Evolutionary conservation across 208 protist genomes (phyloP), one percentile per base, ranked within the genome.

Genomic region (Borovskyia barvae): DNA sequence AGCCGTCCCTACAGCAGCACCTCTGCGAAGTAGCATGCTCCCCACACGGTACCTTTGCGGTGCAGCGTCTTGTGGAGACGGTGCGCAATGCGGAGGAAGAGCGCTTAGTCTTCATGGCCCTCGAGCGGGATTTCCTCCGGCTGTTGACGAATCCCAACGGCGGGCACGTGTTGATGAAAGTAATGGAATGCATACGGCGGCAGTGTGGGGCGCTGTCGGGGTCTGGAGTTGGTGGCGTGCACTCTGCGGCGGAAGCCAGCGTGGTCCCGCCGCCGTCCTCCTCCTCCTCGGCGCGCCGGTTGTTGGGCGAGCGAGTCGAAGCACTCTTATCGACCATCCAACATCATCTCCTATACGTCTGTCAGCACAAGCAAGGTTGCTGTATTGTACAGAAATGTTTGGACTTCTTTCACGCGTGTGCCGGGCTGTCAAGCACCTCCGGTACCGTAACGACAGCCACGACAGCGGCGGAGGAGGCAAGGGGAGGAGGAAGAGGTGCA

Each of bases 71-170:
- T 22, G 94, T 98, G 59, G 95, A 98, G 57, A 90, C 80, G 42
- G 58, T 98, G 6, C 70, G 61, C 8, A 90, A 77, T 26, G 58
- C 56, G 14, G 61, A 85, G 17, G 91, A 98, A 61, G 77, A 97
- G 25, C 45, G 76, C 30, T 35, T 93, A 0, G 74, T 90, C 0
- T 85, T 78, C 22, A 42, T 51, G 5, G 71, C 75, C 0, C 62
- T 90, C 20, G 60, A 57, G 28, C 66, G 57, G 2, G 52, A 70
- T 30, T 39, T 79, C 17, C 70, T 97, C 15, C 52, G 55, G 11
- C 75, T 99, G 20, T 87, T 98, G 66, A 95, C 93, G 36, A 94
- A 98, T 61, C 74, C 97, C 19, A 98, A 98, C 55, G 97, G 97
- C 30, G 97, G 97, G 32, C 97, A 99, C 57, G 97, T 98, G 20